Evolutionary conservation across 257 asterid genomes (phyloP).

Genomic region (Verbascum thapsus): DNA sequence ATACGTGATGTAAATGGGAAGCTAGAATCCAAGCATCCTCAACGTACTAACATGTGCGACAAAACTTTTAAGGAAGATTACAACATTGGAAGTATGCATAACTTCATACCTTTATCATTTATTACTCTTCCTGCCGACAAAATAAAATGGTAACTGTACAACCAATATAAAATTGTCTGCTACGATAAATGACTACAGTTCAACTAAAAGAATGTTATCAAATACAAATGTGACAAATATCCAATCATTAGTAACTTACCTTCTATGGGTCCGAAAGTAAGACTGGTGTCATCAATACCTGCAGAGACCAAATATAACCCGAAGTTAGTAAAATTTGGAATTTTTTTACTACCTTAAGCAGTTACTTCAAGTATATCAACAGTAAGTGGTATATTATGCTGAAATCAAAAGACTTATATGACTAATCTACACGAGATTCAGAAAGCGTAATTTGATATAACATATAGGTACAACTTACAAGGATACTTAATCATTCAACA

Average conservation of each 20-base stretch:
- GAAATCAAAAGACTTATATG: neutral
- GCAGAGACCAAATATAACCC: conserved; percentile 29
- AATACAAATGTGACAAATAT: conserved; percentile 5
- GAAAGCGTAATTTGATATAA: conserved; percentile 11
- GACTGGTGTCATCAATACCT: conserved; percentile 65
- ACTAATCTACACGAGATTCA: conserved; percentile 12
- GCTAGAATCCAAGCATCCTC: neutral
- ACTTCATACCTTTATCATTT: neutral
- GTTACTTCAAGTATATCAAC: conserved; percentile 4
- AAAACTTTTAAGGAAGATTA: neutral
- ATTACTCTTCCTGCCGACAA: conserved; percentile 3
- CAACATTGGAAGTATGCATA: neutral
- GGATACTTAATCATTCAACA: neutral
- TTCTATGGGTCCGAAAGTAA: conserved; percentile 68
- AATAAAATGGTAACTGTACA: conserved; percentile 10
- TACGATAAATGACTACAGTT: conserved; percentile 1
- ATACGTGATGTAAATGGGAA: conserved; percentile 5
- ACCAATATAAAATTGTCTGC: conserved; percentile 5
- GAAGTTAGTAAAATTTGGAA: conserved; percentile 17
- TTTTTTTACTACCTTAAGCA: conserved; percentile 1
- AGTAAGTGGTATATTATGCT: neutral
- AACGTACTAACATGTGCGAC: neutral
- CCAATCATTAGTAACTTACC: conserved; percentile 36
- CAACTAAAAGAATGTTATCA: conserved; percentile 13
- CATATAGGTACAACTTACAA: neutral